Evolutionary conservation across 345 rosid genomes (phyloP).

Genomic region (Capsella bursapastoris): DNA sequence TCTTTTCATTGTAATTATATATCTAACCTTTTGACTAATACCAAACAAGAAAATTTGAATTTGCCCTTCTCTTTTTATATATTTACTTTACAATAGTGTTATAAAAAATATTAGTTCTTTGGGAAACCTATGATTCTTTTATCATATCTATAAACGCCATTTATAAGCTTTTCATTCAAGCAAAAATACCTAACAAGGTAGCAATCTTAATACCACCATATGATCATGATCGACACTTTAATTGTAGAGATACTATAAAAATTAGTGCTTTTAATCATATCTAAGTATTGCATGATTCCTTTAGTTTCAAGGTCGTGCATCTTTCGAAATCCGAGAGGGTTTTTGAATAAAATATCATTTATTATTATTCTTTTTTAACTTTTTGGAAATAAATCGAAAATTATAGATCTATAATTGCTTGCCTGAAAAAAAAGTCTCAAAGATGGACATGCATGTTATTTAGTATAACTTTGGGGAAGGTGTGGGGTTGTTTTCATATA

Average conservation of each 20-base stretch:
- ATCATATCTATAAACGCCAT: conserved; percentile 48
- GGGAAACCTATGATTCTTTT: conserved; percentile 28
- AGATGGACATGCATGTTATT: conserved; percentile 22
- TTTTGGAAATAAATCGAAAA: neutral
- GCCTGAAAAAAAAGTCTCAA: conserved; percentile 11
- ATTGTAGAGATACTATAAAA: conserved; percentile 31
- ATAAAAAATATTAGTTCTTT: conserved; percentile 21
- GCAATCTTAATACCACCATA: conserved; percentile 46
- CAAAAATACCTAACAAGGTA: conserved; percentile 47
- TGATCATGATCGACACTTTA: conserved; percentile 28
- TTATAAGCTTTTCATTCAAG: conserved; percentile 44
- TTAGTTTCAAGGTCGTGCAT: conserved; percentile 46
- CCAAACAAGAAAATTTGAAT: conserved; percentile 26
- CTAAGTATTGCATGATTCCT: conserved; percentile 51
- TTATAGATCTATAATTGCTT: conserved; percentile 6
- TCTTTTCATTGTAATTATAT: conserved; percentile 27
- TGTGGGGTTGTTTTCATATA: conserved; percentile 35
- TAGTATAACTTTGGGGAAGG: conserved; percentile 27
- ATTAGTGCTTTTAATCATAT: conserved; percentile 43
- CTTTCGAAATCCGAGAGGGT: conserved; percentile 55
- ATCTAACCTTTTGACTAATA: conserved; percentile 55
- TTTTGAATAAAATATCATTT: conserved; percentile 39
- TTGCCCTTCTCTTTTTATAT: conserved; percentile 41
- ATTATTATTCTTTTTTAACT: neutral
- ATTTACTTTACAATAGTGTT: conserved; percentile 42